phyloP scores from a whole-genome alignment of 306 rosid species.

The Erythrophleum fordii region DNA sequence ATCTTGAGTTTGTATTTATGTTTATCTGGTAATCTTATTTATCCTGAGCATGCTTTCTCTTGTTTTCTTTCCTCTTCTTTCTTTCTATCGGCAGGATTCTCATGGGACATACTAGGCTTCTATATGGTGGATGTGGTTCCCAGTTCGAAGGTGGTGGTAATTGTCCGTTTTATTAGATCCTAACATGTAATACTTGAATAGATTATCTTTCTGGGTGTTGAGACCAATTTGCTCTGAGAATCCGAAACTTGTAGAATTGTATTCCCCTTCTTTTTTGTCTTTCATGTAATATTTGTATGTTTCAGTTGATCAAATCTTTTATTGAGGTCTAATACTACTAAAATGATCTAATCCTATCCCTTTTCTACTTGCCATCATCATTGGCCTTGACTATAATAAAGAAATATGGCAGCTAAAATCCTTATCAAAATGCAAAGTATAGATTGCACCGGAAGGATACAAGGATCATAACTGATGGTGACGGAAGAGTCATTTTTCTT shows the following conservation, averaged over 20 bases:
- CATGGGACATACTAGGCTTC: slow-evolving; percentile 10
- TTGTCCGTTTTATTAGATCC: slow-evolving; percentile 29
- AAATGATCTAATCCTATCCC: not conserved
- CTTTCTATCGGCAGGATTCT: slow-evolving; percentile 30
- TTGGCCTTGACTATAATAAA: slow-evolving; percentile 19
- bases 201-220: slow-evolving; percentile 18
- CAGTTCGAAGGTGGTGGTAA: slow-evolving; percentile 16
- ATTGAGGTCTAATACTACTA: not conserved
- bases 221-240: slow-evolving; percentile 13
- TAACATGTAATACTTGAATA: slow-evolving; percentile 26
- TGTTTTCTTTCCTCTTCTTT: slow-evolving; percentile 6
- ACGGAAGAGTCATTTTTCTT: not conserved
- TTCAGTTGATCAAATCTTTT: slow-evolving; percentile 25
- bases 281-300: slow-evolving; percentile 28
- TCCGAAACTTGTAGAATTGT: not conserved
- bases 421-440: slow-evolving; percentile 4
- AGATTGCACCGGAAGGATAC: not conserved
- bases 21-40: slow-evolving; percentile 9
- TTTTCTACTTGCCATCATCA: slow-evolving; percentile 1
- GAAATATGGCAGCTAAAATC: slow-evolving; percentile 25
- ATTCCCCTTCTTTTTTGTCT: slow-evolving; percentile 3
- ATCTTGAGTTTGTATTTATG: not conserved
- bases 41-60: not conserved
- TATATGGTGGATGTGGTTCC: slow-evolving; percentile 32
- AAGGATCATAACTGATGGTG: slow-evolving; percentile 25